Conservation (phyloP, 2,329 filamentous ascomycete genomes). For the Phoma herbarum region DNA sequence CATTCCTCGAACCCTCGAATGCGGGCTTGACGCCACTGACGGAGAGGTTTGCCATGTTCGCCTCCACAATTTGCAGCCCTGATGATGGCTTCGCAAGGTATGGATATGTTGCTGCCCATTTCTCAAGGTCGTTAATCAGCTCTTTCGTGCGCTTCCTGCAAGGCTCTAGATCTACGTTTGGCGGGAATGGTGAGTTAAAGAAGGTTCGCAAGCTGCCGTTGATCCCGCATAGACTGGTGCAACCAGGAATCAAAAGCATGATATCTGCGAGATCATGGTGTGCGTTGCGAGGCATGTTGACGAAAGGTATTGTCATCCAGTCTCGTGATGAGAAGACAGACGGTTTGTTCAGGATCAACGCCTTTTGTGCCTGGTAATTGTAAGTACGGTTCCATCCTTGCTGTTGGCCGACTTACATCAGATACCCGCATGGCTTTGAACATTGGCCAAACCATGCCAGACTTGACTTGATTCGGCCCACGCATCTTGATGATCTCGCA, state of each 20-base stretch:
- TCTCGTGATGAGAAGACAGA: constrained; percentile 38
- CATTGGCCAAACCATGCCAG: constrained; percentile 33
- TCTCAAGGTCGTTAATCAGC: constrained; percentile 29
- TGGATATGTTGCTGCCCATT: constrained; percentile 34
- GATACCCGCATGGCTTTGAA: constrained; percentile 44
- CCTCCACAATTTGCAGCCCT: constrained; percentile 14
- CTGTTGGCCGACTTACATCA: constrained; percentile 31
- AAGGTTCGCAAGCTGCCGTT: constrained; percentile 32
- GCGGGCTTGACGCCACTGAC: constrained; percentile 9
- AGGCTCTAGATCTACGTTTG: constrained; percentile 22
- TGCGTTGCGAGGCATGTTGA: constrained; percentile 32
- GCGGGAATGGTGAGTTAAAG: constrained; percentile 29
- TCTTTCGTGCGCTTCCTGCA: constrained; percentile 25
- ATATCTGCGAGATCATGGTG: constrained; percentile 40
- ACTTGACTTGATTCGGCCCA: constrained; percentile 39
- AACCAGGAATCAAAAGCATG: constrained; percentile 39
- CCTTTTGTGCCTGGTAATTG: constrained; percentile 33
- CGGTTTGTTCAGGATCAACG: constrained; percentile 38
- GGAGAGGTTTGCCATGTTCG: constrained; percentile 23
- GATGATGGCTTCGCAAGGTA: constrained; percentile 26
- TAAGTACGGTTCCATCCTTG: constrained; percentile 18
- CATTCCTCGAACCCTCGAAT: constrained; percentile 12
- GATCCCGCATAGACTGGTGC: constrained; percentile 27
- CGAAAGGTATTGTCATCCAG: constrained; percentile 45
- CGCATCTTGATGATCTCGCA: constrained; percentile 44